Conservation (phyloP, 306 rosid genomes). For the Mimosa bimucronata region DNA sequence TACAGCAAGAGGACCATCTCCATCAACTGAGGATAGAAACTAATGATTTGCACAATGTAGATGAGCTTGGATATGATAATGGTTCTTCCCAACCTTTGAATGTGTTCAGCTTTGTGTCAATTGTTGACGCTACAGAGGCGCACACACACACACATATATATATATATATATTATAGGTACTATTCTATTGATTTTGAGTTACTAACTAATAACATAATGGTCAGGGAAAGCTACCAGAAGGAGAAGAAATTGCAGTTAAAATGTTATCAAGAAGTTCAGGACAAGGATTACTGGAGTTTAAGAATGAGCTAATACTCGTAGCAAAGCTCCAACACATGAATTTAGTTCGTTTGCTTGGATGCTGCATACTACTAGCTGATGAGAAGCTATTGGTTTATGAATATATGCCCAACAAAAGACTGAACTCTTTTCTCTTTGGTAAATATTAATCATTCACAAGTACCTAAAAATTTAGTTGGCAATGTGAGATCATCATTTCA, state of each 20-base stretch:
- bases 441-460: neutral
- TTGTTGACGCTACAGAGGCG: too few relatives aligned
- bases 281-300: neutral
- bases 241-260: neutral
- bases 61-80: too few relatives aligned
- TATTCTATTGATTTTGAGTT: neutral
- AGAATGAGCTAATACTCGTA: neutral
- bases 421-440: conserved; percentile 1
- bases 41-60: too few relatives aligned
- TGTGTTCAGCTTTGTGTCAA: too few relatives aligned
- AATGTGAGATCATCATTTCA: too few relatives aligned
- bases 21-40: too few relatives aligned
- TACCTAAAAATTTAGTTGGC: too few relatives aligned
- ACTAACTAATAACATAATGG: neutral
- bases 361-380: neutral
- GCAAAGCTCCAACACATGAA: neutral
- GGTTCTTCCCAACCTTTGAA: too few relatives aligned
- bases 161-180: neutral
- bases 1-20: too few relatives aligned
- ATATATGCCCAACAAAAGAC: neutral
- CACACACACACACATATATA: too few relatives aligned
- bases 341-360: neutral
- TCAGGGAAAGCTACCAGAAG: neutral
- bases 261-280: neutral
- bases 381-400: neutral